Evolutionary conservation across 352 stramenopile species (phyloP), one percentile per base, ranked within the genome.

Genomic region (Phytophthora citricola): DNA sequence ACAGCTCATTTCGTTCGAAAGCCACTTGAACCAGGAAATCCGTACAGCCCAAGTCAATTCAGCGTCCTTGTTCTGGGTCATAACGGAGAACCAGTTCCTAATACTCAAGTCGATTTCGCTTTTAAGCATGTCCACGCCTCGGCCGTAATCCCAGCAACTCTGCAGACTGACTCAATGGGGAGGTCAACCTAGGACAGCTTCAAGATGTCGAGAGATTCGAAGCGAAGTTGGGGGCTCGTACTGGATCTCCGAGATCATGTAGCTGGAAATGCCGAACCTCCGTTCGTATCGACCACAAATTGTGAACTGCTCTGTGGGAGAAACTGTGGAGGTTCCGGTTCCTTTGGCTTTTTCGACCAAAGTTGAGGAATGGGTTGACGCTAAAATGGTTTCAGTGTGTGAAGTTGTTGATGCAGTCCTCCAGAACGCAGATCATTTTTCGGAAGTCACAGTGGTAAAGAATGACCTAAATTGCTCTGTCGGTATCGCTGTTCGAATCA

Each of bases 251-350:
- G 1, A 61, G 44, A 24, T 40, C 47, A 9, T 87, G 60, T 63
- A 69, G 26, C 0, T 89, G 79, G 63, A 82, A 15, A 27, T 89
- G n/a, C 79, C 79, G 31, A 87, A 85, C 50, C 15, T 74, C 41
- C 66, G 62, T 31, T 67, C 66, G 36, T 74, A 71, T 24, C 66
- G 62, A 59, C 53, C 63, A 26, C 69, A 71, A 57, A 71, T 60
- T 46, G 38, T 78, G 12, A 80, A 78, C 26, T 83, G 75, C 51
- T 48, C 62, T 10, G 44, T 64, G 3, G 48, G 48, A 32, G 73
- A 83, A 45, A 59, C n/a, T 31, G 48, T 82, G 17, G 63, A 73
- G 6, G 70, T 82, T 50, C 76, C 71, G 0, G 57, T 85, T 10
- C 73, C 76, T 11, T 61, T 63, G 48, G 76, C 59, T 0, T 81